Base-by-base conservation (phyloP, 2,329 filamentous ascomycete genomes). In the Aspergillus amoenus region DNA sequence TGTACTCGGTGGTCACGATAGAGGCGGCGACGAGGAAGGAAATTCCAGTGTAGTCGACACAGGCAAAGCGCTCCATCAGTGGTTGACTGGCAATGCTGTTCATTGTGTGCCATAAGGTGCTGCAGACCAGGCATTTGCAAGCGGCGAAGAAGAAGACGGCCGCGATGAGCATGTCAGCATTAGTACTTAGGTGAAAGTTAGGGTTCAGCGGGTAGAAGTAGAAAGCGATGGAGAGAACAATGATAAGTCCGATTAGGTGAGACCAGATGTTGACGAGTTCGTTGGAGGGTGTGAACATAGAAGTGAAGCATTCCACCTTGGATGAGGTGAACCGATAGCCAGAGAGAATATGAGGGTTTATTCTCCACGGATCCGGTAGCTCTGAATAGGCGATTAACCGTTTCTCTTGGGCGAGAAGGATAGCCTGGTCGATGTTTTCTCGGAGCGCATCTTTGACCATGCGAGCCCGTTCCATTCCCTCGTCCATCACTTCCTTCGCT, bases 241-340 rank as follows among this genome's bases (percentile, higher is more conserved):
- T 81, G 32, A 97, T 70, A n/a, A 97, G 82, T 17, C 94, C 94
- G 30, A 99, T 83, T 12, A 89, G 85, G 72, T 99, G 94, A 2
- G 93, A 93, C 94, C 94, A 99, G 70, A 99, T 99, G 76, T 99
- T 99, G 79, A 97, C 88, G 41, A 89, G 84, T 77, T 99, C 94
- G 76, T 99, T 99, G 62, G 91, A 95, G 57, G 94, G 79, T 61
- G 85, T 83, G 69, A 96, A 93, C 61, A 91, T 86, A 21, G 92
- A 96, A 51, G 85, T 84, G 51, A 97, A 80, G 72, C 93, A 97
- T 65, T 93, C 93, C 55, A 93, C 79, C 74, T 96, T 96, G 58
- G 90, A 92, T 68, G 96, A 91, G 60, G 86, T 89, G 79, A 99
- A 99, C 51, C 94, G 93, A 73, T 99, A 99, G 17, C 94, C 94